Evolutionary conservation across 148 eudicot genomes (phyloP), one percentile per base, ranked within the genome.

Genomic region (Arctostaphylos glauca): DNA sequence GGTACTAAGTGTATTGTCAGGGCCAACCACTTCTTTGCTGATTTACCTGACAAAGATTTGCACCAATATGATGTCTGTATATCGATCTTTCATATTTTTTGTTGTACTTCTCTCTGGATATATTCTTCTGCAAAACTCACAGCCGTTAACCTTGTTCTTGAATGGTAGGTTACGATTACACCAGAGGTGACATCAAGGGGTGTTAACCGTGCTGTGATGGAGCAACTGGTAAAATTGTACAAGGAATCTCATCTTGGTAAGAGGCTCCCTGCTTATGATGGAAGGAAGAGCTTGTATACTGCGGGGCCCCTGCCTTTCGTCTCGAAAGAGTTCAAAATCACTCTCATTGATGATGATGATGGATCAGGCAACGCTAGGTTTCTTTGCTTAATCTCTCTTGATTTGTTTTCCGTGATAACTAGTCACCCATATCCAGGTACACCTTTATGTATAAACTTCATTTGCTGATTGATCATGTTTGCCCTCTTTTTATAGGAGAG

Each of bases 1-100:
- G 99, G 99, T 15, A 71, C 15, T 48, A 89, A 79, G 82, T 92
- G 97, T 56, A 86, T 94, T 64, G 99, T 96, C 56, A 96, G 94
- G 85, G 99, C 99, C 41, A 96, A 96, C 78, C 99, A 96, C 85
- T 96, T 96, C 79, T 93, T 94, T 79, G 99, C 98, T 68, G 95
- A 92, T 81, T 82, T 96, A 50, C 97, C 99, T 0, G 98, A 96
- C 47, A 94, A 96, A 87, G 99, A 96, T 84, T 83, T 96, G 89
- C 98, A 96, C 86, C 98, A 93, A 58, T 96, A 94, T 77, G 97
- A 96, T 86, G 99, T 93, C 82, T 85, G 90, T 85, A 15, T 15
- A 31, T 53, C 23, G 9, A 2, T 78, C 4, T 18, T 79, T 60
- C 50, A 8, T 21, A 3, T n/a, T 19, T 15, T 6, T 55, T 18